A percentile compares a stretch with the other conserved stretches of the same genome.
phyloP scores from a whole-genome alignment of 176 grass and related monocot genomes.

The Oryza meyeriana region DNA sequence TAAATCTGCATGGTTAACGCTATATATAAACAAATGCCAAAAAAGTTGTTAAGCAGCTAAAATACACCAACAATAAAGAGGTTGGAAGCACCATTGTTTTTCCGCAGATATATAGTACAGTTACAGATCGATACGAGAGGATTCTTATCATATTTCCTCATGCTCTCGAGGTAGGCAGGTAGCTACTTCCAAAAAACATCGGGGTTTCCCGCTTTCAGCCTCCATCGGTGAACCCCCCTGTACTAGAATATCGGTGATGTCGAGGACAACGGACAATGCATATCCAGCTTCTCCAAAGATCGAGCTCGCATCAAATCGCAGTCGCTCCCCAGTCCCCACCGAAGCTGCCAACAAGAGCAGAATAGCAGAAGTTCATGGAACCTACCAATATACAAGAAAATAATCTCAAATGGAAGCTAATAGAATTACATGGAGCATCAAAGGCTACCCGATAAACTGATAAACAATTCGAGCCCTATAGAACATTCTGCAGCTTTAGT shows the following conservation, averaged over 20 bases:
- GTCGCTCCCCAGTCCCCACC: background rate
- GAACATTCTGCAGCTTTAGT: background rate
- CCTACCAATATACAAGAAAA: background rate
- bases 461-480: background rate
- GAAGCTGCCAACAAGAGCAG: background rate
- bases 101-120: background rate
- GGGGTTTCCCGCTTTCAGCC: background rate
- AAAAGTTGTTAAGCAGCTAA: background rate
- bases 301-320: background rate
- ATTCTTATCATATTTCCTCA: background rate
- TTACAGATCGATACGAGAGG: background rate
- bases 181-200: background rate
- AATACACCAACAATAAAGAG: background rate
- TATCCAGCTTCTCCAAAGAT: background rate
- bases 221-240: background rate
- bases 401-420: background rate
- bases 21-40: background rate
- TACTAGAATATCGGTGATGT: background rate
- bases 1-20: background rate
- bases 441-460: background rate
- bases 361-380: background rate
- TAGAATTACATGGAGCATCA: background rate
- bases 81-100: background rate
- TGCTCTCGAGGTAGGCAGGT: background rate
- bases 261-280: background rate